A percentile compares a stretch with the other conserved stretches of the same genome.
phyloP scores from a whole-genome alignment of 345 rosid species.

The Euphorbia pulcherrima region DNA sequence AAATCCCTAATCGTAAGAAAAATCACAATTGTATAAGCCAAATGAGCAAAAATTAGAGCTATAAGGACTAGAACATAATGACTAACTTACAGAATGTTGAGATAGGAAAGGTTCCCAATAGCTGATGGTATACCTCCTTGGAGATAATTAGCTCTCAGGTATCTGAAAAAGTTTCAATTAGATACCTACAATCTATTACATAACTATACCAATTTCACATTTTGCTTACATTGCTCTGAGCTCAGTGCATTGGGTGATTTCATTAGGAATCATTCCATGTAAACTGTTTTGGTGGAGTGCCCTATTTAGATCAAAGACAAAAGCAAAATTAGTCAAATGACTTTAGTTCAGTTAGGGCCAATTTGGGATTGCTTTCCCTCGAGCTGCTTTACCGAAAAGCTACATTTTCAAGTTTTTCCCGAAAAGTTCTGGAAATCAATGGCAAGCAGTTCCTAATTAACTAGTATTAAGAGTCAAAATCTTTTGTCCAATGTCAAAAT shows the following conservation, averaged over 20 bases:
- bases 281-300: slow-evolving; percentile 91
- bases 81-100: slow-evolving; percentile 62
- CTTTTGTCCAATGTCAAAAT: no score
- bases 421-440: no score
- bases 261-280: slow-evolving; percentile 77
- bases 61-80: not conserved
- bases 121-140: slow-evolving; percentile 86
- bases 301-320: slow-evolving; percentile 32
- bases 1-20: slow-evolving; percentile 53
- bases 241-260: slow-evolving; percentile 67
- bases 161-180: slow-evolving; percentile 39
- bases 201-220: not conserved
- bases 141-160: slow-evolving; percentile 79
- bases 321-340: not conserved
- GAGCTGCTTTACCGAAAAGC: no score
- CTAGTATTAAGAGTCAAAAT: no score
- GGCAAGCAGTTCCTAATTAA: no score
- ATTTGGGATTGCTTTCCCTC: no score
- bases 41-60: not conserved
- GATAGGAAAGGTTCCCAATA: slow-evolving; percentile 74
- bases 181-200: not conserved
- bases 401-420: no score
- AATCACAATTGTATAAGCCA: not conserved
- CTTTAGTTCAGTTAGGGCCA: no score
- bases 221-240: slow-evolving; percentile 86